Evolutionary conservation across 768 basidiomycete genomes (phyloP).

Genomic region (Leccinellum rugosiceps): DNA sequence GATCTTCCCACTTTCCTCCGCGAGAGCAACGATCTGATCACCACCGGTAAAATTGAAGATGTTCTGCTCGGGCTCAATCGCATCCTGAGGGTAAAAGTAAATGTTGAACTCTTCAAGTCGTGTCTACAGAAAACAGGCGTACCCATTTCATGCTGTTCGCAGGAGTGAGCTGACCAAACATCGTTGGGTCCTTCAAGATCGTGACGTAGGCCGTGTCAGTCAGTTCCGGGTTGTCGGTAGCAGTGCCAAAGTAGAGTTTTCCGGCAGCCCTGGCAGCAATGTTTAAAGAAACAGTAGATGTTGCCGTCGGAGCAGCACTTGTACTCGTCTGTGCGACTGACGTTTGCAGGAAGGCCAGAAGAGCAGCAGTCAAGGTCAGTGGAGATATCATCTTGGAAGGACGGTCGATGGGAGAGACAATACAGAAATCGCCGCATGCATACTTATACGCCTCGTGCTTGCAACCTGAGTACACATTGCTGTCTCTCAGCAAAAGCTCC

Average conservation of each 20-base stretch:
- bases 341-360: conserved; percentile 6
- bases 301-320: background rate
- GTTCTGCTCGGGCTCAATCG: conserved; percentile 23
- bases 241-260: conserved; percentile 47
- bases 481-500: background rate
- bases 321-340: background rate
- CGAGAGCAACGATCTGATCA: conserved; percentile 20
- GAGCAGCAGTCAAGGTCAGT: background rate
- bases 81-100: conserved; percentile 5
- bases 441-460: background rate
- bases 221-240: conserved; percentile 47
- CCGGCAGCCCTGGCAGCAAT: conserved; percentile 37
- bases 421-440: background rate
- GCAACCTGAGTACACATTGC: background rate
- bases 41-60: conserved; percentile 21
- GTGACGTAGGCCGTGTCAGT: conserved; percentile 26
- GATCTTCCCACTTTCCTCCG: conserved; percentile 17
- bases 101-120: background rate
- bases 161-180: conserved; percentile 21
- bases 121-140: background rate
- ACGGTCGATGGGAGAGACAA: background rate
- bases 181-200: conserved; percentile 6
- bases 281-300: conserved; percentile 25
- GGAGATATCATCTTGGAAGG: background rate
- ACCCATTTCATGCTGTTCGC: conserved; percentile 23